Percentiles rank a stretch among this genome's conserved stretches.
Evolutionary conservation across 2,329 filamentous ascomycete species (phyloP).

Genomic region (Phialophora macrospora): DNA sequence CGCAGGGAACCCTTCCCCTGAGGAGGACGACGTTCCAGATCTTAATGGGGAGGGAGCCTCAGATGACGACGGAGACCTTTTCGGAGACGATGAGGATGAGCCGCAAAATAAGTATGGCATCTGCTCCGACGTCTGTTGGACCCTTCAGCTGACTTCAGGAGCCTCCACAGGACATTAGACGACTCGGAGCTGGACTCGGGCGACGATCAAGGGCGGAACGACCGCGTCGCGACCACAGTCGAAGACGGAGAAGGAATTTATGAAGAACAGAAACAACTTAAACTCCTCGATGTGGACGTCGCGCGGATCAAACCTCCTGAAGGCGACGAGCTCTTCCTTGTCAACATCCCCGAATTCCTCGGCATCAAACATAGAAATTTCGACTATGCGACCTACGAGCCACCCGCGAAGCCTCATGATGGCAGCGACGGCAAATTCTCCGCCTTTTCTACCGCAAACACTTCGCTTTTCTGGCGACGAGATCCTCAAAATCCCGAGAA

Average conservation of each 20-base stretch:
- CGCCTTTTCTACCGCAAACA: constrained; percentile 66
- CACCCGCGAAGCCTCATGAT: constrained; percentile 61
- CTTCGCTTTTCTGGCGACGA: constrained; percentile 68
- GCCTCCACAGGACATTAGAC: constrained; percentile 56
- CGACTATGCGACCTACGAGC: constrained; percentile 64
- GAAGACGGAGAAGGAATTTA: constrained; percentile 50
- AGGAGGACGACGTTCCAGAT: constrained; percentile 22
- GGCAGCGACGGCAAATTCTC: constrained; percentile 54
- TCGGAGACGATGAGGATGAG: constrained; percentile 54
- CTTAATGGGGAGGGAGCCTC: constrained; percentile 45
- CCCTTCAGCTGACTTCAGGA: constrained; percentile 15
- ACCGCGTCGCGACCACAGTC: constrained; percentile 56
- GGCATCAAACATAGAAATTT: constrained; percentile 66
- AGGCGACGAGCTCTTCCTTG: constrained; percentile 65
- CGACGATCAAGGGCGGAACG: constrained; percentile 63
- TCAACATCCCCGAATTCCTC: constrained; percentile 68
- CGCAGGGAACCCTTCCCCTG: constrained; percentile 8
- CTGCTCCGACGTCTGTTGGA: neutral
- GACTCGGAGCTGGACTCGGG: constrained; percentile 68
- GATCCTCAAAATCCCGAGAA: constrained; percentile 62
- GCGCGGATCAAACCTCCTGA: constrained; percentile 63
- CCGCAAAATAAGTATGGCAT: constrained; percentile 25
- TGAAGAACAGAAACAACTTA: constrained; percentile 53
- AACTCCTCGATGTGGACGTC: constrained; percentile 44
- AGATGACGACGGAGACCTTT: constrained; percentile 47